Evolutionary conservation across 2,329 filamentous ascomycete species (phyloP).

Genomic region (Mariannaea elegans): DNA sequence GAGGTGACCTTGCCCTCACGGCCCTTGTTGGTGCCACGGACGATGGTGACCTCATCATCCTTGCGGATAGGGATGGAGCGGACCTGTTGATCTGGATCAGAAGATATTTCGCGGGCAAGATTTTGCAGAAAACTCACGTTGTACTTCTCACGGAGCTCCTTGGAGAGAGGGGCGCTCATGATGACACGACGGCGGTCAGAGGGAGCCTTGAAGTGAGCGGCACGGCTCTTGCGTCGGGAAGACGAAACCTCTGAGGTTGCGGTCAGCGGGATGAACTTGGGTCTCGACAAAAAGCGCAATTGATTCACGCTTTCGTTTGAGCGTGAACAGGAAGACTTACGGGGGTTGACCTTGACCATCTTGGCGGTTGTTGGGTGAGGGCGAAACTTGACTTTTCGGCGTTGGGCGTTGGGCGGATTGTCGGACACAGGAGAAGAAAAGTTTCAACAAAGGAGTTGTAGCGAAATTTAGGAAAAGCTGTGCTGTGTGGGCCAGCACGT

Average conservation of each 20-base stretch:
- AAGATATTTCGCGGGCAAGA: neutral
- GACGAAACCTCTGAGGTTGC: constrained; percentile 65
- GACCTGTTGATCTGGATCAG: constrained; percentile 65
- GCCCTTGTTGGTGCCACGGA: constrained; percentile 95
- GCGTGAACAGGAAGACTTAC: constrained; percentile 49
- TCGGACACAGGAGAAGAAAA: constrained; percentile 25
- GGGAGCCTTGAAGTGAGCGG: constrained; percentile 96
- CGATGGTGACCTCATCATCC: constrained; percentile 93
- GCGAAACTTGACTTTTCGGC: constrained; percentile 35
- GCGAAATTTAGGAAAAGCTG: constrained; percentile 40
- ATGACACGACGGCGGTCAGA: constrained; percentile 94
- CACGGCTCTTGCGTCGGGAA: constrained; percentile 98
- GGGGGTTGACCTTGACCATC: constrained; percentile 77
- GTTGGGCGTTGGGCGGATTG: constrained; percentile 45
- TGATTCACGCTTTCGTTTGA: neutral
- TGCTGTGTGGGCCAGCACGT: constrained; percentile 42
- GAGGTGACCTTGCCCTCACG: constrained; percentile 98
- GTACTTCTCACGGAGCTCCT: constrained; percentile 99
- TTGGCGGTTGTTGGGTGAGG: constrained; percentile 51
- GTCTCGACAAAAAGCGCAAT: neutral
- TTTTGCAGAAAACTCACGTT: constrained; percentile 73
- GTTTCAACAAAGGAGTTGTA: constrained; percentile 30
- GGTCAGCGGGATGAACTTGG: constrained; percentile 12
- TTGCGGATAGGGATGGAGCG: constrained; percentile 97
- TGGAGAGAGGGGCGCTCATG: constrained; percentile 95